phyloP scores from a whole-genome alignment of 2,329 filamentous ascomycete genomes.

The Zymoseptoria brevis region DNA sequence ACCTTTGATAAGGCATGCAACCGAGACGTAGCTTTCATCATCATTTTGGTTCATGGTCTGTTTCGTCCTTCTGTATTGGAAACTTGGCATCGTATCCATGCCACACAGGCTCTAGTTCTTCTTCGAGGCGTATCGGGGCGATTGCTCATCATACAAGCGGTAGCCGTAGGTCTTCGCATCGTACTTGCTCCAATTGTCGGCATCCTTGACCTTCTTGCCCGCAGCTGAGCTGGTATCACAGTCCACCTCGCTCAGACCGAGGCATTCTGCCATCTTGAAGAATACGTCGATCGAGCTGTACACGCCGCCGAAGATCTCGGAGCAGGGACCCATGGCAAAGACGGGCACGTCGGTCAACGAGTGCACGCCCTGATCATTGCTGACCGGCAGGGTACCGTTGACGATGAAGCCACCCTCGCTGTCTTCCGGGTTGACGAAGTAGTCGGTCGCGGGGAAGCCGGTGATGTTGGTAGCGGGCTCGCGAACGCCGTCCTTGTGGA shows the following conservation, averaged over 20 bases:
- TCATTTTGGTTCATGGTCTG: neutral
- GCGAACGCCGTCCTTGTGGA: constrained; percentile 60
- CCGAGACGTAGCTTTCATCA: too few species aligned
- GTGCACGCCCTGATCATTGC: constrained; percentile 62
- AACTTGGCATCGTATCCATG: neutral
- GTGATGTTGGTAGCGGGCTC: constrained; percentile 50
- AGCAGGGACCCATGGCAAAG: constrained; percentile 70
- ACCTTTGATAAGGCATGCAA: neutral
- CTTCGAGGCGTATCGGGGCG: constrained; percentile 15
- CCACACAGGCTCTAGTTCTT: neutral
- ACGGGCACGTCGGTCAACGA: constrained; percentile 71
- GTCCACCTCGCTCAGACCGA: constrained; percentile 43
- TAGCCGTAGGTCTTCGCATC: constrained; percentile 10
- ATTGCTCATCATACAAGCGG: constrained; percentile 12
- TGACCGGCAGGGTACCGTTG: constrained; percentile 64
- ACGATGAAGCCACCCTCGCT: constrained; percentile 58
- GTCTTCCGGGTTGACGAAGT: constrained; percentile 62
- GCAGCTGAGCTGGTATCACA: neutral
- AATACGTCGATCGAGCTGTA: constrained; percentile 67
- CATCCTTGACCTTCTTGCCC: constrained; percentile 4
- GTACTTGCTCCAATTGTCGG: constrained; percentile 16
- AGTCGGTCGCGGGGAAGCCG: constrained; percentile 42
- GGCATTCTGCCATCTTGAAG: constrained; percentile 62
- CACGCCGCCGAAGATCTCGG: constrained; percentile 64
- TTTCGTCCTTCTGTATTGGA: neutral